Base-by-base conservation (phyloP, 768 basidiomycete genomes). In the Suillus occidentalis region DNA sequence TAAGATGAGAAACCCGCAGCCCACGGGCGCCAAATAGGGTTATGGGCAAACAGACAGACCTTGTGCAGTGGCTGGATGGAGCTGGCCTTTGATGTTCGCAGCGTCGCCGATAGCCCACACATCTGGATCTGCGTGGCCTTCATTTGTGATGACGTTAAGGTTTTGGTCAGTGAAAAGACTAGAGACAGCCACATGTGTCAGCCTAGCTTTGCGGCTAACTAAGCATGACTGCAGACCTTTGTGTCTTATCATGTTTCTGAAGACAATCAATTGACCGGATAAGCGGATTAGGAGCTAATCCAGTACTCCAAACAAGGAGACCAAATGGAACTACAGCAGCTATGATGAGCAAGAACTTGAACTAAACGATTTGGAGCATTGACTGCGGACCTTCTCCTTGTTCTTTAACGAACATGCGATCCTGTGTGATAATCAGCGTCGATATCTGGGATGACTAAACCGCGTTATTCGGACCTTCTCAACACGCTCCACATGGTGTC, bases 61-160 rank as follows among this genome's bases (percentile, higher is more conserved):
- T 84, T 95, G 94, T 4, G 94, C 92, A 20, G 94, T 95, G 1
- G 94, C 92, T 13, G 94, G 93, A 12, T 95, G 79, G 47, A 82
- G 78, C 28, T 79, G 79, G 50, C 79, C 83, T 40, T 85, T 81
- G 59, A 90, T 84, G 50, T 80, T 82, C 1, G 87, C 86, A 47
- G 90, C 87, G 71, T 96, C 94, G 6, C 94, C 94, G 63, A 95
- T 89, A 3, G 88, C 92, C 81, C 84, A 95, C 0, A 95, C 87
- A 72, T 92, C 86, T 3, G 83, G 80, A 69, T 92, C 80, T 3
- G 82, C 70, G n/a, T 78, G 75, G 4, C 82, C 85, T 53, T 88
- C 83, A 9, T 77, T 75, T 75, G 81, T 81, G 43, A 90, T 74
- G 9, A 89, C 81, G 66, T 89, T 89, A 40, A 94, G 81, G 60